A percentile compares a stretch with the other conserved stretches of the same genome.
Conservation (phyloP, 2,329 filamentous ascomycete species). For the Alternaria sp. region DNA sequence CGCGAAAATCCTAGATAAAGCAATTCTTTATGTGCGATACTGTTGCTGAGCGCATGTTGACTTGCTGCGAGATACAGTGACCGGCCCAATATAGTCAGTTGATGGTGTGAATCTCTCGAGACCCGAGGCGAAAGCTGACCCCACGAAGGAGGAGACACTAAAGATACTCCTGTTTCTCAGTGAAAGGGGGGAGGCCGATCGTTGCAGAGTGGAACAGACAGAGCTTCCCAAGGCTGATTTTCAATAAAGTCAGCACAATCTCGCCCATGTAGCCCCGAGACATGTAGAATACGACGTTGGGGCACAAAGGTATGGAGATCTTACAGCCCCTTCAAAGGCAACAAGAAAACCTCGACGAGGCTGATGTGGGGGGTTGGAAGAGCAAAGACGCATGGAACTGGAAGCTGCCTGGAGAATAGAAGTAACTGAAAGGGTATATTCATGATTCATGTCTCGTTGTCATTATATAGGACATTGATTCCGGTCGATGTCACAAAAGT, state of each 20-base stretch:
- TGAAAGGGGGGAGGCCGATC: not conserved
- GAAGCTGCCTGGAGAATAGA: not conserved
- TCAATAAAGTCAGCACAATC: not conserved
- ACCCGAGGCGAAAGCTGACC: not conserved
- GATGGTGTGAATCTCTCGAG: not conserved
- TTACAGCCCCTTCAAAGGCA: not conserved
- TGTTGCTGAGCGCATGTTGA: not conserved
- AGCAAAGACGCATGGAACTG: not conserved
- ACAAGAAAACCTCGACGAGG: not conserved
- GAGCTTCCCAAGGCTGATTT: not conserved
- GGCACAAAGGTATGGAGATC: not conserved
- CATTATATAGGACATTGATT: constrained; percentile 17
- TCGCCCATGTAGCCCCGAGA: not conserved
- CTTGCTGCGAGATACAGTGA: not conserved
- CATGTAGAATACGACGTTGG: not conserved
- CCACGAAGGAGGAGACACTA: not conserved
- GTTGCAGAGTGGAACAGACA: not conserved
- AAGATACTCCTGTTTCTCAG: not conserved
- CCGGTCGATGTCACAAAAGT: constrained; percentile 11
- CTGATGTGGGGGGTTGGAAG: not conserved
- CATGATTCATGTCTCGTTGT: constrained; percentile 26
- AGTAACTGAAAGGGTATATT: constrained; percentile 12
- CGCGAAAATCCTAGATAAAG: not conserved
- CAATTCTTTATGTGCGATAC: not conserved
- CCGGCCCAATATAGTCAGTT: not conserved